Conservation (phyloP, 1,139 yeast species). For the Kodamaea plutei region DNA sequence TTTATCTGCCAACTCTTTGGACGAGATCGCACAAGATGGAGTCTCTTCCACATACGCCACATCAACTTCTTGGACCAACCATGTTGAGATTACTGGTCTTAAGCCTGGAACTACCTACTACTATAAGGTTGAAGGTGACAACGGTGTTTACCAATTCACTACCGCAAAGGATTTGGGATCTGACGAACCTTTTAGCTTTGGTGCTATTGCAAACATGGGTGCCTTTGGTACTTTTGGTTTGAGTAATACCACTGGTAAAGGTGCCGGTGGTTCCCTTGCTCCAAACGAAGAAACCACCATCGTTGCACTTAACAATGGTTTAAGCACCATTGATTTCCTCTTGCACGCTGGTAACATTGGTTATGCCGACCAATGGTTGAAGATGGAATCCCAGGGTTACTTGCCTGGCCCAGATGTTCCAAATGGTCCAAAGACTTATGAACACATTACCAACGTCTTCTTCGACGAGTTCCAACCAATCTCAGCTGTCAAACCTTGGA, state of each 20-base stretch:
- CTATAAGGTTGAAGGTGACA: constrained; percentile 4
- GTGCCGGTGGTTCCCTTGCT: constrained; percentile 6
- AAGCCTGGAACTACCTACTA: constrained; percentile 5
- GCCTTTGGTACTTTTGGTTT: constrained; percentile 5
- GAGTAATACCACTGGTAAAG: constrained; percentile 4
- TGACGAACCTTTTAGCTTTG: constrained; percentile 3
- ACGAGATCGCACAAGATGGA: constrained; percentile 2
- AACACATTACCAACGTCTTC: constrained; percentile 4
- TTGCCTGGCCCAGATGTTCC: constrained; percentile 1
- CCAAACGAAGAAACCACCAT: constrained; percentile 4
- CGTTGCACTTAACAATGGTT: constrained; percentile 1
- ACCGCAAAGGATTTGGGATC: constrained; percentile 3
- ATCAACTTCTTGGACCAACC: constrained; percentile 4
- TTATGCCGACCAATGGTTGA: constrained; percentile 6
- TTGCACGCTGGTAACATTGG: constrained; percentile 6
- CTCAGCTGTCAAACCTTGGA: constrained; percentile 3
- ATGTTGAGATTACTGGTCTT: constrained; percentile 4
- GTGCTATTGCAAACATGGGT: constrained; percentile 6
- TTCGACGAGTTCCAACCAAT: constrained; percentile 5
- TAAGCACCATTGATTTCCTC: constrained; percentile 4
- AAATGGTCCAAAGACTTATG: constrained; percentile 4
- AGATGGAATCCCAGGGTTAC: constrained; percentile 5
- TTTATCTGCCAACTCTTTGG: constrained; percentile 2
- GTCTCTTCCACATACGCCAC: constrained; percentile 2
- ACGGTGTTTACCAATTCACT: constrained; percentile 3